Conservation (phyloP, 768 basidiomycete genomes). For the Multifurca ochricompacta region DNA sequence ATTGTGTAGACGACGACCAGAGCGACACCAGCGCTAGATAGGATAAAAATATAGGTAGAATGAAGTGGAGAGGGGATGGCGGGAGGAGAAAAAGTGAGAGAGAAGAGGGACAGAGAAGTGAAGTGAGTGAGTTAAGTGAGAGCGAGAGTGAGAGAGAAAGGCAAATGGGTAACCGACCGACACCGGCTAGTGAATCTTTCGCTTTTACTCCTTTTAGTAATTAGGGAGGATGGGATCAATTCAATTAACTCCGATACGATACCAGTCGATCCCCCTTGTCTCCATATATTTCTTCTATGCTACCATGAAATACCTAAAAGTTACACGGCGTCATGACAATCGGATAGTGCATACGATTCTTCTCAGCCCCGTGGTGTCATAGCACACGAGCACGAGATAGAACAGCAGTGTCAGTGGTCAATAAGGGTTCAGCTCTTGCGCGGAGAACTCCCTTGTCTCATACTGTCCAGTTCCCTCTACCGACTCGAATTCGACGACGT, state of each 20-base stretch:
- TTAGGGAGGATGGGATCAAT: too few relatives aligned
- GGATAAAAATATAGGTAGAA: slow-evolving; percentile 27
- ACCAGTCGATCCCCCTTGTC: too few relatives aligned
- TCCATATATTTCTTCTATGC: not conserved
- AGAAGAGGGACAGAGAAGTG: not conserved
- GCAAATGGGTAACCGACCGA: not conserved
- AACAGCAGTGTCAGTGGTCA: not conserved
- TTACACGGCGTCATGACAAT: not conserved
- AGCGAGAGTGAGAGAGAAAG: not conserved
- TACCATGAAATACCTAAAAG: not conserved
- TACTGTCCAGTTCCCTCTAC: not conserved
- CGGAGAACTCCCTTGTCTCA: slow-evolving; percentile 1
- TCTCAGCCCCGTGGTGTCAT: too few relatives aligned
- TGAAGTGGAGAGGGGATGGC: slow-evolving; percentile 21
- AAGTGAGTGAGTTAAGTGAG: not conserved
- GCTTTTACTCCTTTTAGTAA: not conserved
- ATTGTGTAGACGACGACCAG: slow-evolving; percentile 4
- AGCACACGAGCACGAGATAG: not conserved
- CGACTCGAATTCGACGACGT: slow-evolving; percentile 9
- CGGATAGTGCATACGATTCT: not conserved
- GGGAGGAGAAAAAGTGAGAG: slow-evolving; percentile 5
- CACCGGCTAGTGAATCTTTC: not conserved
- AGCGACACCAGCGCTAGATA: slow-evolving; percentile 23
- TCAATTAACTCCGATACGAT: too few relatives aligned
- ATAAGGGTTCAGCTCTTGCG: not conserved